These are phyloP conservation scores for Pleurotus tuoliensis DNA, from an alignment of 768 basidiomycete species.

Conservation along the genomic window DNA sequence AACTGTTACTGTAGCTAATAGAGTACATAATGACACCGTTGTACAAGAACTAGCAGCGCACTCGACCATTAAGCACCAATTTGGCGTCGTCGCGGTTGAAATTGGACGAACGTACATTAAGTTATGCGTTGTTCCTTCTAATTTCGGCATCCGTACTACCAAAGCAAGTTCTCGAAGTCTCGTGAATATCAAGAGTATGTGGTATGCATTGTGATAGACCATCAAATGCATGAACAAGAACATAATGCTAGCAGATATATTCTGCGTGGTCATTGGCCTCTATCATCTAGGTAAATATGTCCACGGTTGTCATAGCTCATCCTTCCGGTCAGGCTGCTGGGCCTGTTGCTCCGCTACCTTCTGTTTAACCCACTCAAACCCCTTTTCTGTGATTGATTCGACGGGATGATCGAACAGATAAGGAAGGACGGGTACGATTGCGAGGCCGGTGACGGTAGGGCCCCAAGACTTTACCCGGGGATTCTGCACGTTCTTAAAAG, in stretches of 20 bases:
- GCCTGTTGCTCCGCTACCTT: constrained; percentile 41
- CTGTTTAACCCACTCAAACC: constrained; percentile 68
- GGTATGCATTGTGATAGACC: too few species aligned
- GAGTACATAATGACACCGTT: not conserved
- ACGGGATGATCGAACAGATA: constrained; percentile 81
- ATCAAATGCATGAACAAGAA: too few species aligned
- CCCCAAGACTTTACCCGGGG: constrained; percentile 67
- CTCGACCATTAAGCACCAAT: too few species aligned
- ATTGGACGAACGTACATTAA: too few species aligned
- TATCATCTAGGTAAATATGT: not conserved
- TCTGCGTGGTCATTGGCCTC: too few species aligned
- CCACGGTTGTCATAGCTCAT: constrained; percentile 24
- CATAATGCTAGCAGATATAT: too few species aligned
- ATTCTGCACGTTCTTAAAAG: constrained; percentile 56
- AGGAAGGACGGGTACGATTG: constrained; percentile 70
- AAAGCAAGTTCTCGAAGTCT: too few species aligned
- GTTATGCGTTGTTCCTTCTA: too few species aligned
- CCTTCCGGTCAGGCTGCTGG: constrained; percentile 19
- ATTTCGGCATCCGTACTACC: too few species aligned
- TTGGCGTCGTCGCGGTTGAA: too few species aligned
- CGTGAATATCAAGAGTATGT: too few species aligned
- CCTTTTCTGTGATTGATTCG: constrained; percentile 61
- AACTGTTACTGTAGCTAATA: not conserved
- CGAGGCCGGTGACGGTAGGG: constrained; percentile 69
- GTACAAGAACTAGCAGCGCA: too few species aligned